Percentiles rank a stretch among this genome's conserved stretches.
phyloP scores from a whole-genome alignment of 352 stramenopile genomes.

The Pythium scleroteichum region DNA sequence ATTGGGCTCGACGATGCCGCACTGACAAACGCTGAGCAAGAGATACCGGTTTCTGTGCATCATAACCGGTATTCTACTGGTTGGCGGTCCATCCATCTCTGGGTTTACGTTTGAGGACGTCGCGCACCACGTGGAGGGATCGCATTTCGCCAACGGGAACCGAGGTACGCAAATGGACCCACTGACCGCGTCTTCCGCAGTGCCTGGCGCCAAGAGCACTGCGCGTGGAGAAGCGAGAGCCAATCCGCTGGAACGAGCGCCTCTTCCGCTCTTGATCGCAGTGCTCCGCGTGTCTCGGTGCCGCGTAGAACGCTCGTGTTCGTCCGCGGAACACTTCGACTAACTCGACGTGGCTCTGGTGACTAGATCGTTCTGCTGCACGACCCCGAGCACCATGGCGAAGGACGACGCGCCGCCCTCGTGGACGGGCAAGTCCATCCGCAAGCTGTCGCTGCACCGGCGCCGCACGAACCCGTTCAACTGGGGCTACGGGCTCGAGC shows the following conservation, averaged over 20 bases:
- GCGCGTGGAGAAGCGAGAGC: neutral
- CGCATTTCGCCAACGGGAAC: conserved; percentile 5
- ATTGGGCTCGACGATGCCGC: no score
- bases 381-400: conserved; percentile 21
- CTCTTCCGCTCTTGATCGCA: conserved; percentile 2
- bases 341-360: neutral
- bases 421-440: conserved; percentile 50
- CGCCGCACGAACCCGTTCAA: conserved; percentile 40
- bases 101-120: no score
- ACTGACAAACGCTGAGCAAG: no score
- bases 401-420: conserved; percentile 28
- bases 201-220: neutral
- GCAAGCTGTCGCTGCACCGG: conserved; percentile 45
- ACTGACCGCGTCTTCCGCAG: neutral
- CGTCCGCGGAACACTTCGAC: neutral
- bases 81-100: no score
- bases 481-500: conserved; percentile 43
- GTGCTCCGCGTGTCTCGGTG: neutral
- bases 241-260: neutral
- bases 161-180: neutral
- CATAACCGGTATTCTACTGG: no score
- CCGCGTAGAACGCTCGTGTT: neutral
- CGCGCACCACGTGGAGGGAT: conserved; percentile 5
- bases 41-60: no score
- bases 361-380: conserved; percentile 12